Evolutionary conservation across 176 grass and related monocot genomes (phyloP), one percentile per base, ranked within the genome.

Genomic region (Bonia amplexicaulis): DNA sequence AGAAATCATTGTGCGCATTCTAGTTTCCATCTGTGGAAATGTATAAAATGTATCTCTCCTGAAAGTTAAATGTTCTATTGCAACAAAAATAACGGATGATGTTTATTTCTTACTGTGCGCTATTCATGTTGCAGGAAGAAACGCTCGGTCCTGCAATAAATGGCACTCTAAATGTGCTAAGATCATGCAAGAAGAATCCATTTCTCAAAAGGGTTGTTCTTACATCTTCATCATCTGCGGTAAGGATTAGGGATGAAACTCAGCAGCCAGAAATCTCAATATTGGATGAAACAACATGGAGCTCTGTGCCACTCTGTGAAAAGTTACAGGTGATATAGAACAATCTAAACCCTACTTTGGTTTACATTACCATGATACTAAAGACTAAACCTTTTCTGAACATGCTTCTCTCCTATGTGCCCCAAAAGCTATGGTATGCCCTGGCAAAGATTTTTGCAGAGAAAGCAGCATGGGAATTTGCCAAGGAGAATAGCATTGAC

Each of bases 401-500:
- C 65, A 58, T 59, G 20, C 5, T 3, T 0, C 4, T 65, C 8
- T 47, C 17, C 10, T 3, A 29, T 88, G 26, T 48, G 5, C 76
- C 40, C 57, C 29, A 31, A 78, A 80, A 97, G 92, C 83, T 97
- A 17, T 97, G 95, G 92, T 97, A 97, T 91, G 80, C 90, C 79
- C 81, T 97, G 71, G 95, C 95, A 52, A 97, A 97, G 86, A 53
- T 94, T 71, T 81, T 89, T 73, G 95, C 95, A 74, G 95, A 97
- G 86, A 91, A 92, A 84, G 92, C 92, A 69, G 95, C 95, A 47
- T 97, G 89, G 95, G 86, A 97, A 33, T 97, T 97, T 76, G 95
- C 95, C 23, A 87, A 86, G 76, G 90, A 97, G 66, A 94, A 94
- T 41, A 75, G 49, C 57, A 94, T 94, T 23, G 90, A 97, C 86